These are phyloP conservation scores for Sporopachydermia quercuum DNA, from an alignment of 805 yeast species.

Conservation along the genomic window DNA sequence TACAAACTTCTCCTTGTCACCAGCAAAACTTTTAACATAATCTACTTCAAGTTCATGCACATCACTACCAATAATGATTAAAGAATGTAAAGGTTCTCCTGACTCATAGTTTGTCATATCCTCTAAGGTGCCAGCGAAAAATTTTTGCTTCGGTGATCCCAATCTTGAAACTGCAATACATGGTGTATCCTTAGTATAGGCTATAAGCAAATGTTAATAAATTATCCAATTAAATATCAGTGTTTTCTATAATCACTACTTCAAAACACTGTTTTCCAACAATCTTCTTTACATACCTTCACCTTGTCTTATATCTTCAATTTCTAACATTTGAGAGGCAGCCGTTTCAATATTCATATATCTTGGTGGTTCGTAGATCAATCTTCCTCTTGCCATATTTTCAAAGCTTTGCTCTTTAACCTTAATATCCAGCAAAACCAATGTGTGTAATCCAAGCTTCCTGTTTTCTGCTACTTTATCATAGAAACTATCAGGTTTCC, in stretches of 20 bases:
- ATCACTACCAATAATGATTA: slow-evolving; percentile 81
- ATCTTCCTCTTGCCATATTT: slow-evolving; percentile 83
- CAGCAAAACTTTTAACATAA: slow-evolving; percentile 63
- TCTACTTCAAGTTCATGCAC: slow-evolving; percentile 89
- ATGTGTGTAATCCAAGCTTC: slow-evolving; percentile 79
- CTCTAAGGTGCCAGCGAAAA: slow-evolving; percentile 72
- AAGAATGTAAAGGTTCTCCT: slow-evolving; percentile 89
- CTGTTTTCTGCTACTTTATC: slow-evolving; percentile 81
- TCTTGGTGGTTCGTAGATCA: slow-evolving; percentile 92
- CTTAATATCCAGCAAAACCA: slow-evolving; percentile 78
- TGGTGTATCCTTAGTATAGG: slow-evolving; percentile 78
- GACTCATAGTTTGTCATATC: slow-evolving; percentile 74
- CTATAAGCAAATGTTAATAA: no score
- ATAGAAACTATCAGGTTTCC: slow-evolving; percentile 97
- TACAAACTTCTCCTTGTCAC: slow-evolving; percentile 36
- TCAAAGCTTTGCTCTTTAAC: slow-evolving; percentile 94
- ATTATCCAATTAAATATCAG: no score
- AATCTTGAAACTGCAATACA: slow-evolving; percentile 86
- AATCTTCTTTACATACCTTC: no score
- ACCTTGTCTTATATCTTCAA: slow-evolving; percentile 63
- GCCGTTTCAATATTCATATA: slow-evolving; percentile 89
- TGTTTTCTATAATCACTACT: no score
- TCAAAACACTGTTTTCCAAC: no score
- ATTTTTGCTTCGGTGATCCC: slow-evolving; percentile 72
- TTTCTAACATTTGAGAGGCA: slow-evolving; percentile 73